Conservation (phyloP, 1,284 basidiomycete genomes). For the Tausonia pullulans region DNA sequence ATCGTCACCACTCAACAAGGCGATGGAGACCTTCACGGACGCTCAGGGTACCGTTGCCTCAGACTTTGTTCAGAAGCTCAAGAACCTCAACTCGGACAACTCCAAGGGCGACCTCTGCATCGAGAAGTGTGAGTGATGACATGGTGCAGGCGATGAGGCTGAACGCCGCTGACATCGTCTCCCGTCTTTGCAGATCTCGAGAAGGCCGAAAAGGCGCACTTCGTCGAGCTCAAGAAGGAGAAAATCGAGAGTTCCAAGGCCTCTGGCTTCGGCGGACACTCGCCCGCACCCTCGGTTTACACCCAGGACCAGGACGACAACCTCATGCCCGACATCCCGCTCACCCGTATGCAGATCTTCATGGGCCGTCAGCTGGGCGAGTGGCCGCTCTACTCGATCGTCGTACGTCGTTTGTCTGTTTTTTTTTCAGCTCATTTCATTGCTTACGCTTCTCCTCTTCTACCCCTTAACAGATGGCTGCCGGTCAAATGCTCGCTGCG, state of each 20-base stretch:
- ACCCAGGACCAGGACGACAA: constrained; percentile 16
- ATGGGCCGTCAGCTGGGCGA: constrained; percentile 62
- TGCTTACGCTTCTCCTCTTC: constrained; percentile 41
- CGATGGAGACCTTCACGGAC: constrained; percentile 55
- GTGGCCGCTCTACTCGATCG: constrained; percentile 82
- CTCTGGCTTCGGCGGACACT: constrained; percentile 3
- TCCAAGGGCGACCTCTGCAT: constrained; percentile 84
- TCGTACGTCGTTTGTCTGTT: constrained; percentile 39
- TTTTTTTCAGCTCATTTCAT: not conserved
- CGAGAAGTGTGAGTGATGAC: constrained; percentile 49
- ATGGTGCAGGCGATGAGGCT: not conserved
- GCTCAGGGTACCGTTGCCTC: constrained; percentile 54
- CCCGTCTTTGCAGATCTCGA: constrained; percentile 36
- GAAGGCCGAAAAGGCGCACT: constrained; percentile 86
- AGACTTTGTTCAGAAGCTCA: constrained; percentile 75
- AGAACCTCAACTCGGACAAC: constrained; percentile 65
- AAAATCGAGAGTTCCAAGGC: constrained; percentile 35
- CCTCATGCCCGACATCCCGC: constrained; percentile 15
- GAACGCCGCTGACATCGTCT: not conserved
- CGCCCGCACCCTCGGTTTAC: constrained; percentile 10
- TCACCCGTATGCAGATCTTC: constrained; percentile 39
- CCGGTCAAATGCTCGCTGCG: constrained; percentile 14
- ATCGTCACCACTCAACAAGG: constrained; percentile 80
- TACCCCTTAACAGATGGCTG: constrained; percentile 44
- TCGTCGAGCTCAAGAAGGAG: constrained; percentile 73